Conservation (phyloP, 306 rosid species). For the Citrullus amarus region DNA sequence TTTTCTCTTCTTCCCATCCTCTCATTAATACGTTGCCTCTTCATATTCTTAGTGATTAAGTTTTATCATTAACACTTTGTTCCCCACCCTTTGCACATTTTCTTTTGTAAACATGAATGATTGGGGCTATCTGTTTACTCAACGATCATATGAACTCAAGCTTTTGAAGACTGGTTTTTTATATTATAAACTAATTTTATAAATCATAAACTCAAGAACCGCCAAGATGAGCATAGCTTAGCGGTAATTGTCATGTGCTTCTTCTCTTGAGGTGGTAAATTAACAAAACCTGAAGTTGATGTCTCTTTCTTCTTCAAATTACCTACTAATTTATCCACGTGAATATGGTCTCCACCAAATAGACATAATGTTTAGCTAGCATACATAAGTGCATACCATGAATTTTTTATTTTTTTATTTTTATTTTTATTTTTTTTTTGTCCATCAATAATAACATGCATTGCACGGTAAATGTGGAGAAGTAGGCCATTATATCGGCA, state of each 20-base stretch:
- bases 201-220: neutral
- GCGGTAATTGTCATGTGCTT: too few relatives aligned
- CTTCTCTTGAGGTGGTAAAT: too few relatives aligned
- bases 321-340: neutral
- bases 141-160: too few relatives aligned
- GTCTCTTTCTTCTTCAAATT: too few relatives aligned
- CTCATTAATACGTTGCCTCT: too few relatives aligned
- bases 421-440: neutral
- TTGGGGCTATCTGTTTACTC: too few relatives aligned
- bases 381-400: neutral
- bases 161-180: neutral
- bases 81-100: neutral
- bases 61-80: neutral
- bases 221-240: too few relatives aligned
- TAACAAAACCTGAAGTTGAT: too few relatives aligned
- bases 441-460: neutral
- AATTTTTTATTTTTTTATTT: neutral
- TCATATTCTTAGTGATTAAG: neutral
- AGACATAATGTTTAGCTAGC: neutral
- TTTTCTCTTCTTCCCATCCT: too few relatives aligned
- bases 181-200: neutral
- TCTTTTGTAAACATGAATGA: neutral
- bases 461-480: neutral
- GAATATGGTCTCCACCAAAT: neutral
- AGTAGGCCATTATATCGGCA: neutral